phyloP scores from a whole-genome alignment of 2,329 filamentous ascomycete genomes.

The Venturia carpophila region DNA sequence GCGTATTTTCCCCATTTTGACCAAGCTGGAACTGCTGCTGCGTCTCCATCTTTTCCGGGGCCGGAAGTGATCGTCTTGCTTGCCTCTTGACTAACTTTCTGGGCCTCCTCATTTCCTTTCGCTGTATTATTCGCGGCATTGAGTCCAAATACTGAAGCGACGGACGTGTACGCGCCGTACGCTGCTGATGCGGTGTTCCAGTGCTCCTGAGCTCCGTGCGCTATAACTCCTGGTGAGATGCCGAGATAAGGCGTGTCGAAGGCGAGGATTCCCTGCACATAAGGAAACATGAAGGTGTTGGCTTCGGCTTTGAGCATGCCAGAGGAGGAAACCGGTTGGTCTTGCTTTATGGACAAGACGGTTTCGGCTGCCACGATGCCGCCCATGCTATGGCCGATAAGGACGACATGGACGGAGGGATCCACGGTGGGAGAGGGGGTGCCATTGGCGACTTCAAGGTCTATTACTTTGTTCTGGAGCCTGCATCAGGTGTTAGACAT shows the following conservation, averaged over 20 bases:
- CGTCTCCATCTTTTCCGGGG: conserved; percentile 33
- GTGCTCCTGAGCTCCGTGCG: conserved; percentile 77
- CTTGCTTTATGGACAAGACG: conserved; percentile 64
- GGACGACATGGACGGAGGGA: conserved; percentile 71
- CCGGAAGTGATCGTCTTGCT: conserved; percentile 27
- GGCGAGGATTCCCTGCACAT: conserved; percentile 79
- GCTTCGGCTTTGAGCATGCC: conserved; percentile 31
- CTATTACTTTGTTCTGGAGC: conserved; percentile 88
- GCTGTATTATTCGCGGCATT: conserved; percentile 20
- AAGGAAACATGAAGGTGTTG: conserved; percentile 78
- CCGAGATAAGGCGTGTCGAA: conserved; percentile 92
- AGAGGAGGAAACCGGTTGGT: conserved; percentile 39
- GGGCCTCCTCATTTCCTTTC: conserved; percentile 5
- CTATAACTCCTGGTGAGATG: conserved; percentile 73
- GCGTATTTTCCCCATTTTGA: conserved; percentile 77
- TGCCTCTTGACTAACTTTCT: conserved; percentile 26
- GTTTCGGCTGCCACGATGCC: conserved; percentile 93
- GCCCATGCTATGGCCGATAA: conserved; percentile 81
- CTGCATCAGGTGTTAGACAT: conserved; percentile 33
- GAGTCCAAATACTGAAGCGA: conserved; percentile 52
- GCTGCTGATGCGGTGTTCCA: conserved; percentile 67
- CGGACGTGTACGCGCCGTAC: conserved; percentile 57
- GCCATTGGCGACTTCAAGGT: conserved; percentile 75
- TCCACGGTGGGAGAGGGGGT: conserved; percentile 80
- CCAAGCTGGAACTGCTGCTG: conserved; percentile 49